phyloP scores from a whole-genome alignment of 2,329 filamentous ascomycete genomes.

The Venturia effusa region DNA sequence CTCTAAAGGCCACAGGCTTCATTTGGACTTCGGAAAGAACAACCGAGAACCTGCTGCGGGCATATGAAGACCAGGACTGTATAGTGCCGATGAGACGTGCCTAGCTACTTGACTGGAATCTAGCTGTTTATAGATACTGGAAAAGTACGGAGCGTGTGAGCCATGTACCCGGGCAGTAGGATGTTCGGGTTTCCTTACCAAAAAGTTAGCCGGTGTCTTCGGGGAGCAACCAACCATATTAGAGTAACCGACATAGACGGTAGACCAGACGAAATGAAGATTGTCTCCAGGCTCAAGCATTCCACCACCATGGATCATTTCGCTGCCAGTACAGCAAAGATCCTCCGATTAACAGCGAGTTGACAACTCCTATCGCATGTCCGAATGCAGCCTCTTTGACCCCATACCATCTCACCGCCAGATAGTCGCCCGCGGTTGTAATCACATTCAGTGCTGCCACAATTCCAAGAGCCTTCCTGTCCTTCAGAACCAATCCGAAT shows the following conservation, averaged over 20 bases:
- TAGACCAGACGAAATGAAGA: background rate
- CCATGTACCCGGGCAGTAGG: too few relatives aligned
- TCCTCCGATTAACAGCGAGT: slow-evolving; percentile 18
- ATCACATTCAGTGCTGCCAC: slow-evolving; percentile 18
- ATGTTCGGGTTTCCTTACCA: too few relatives aligned
- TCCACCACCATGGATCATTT: slow-evolving; percentile 15
- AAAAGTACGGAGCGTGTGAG: too few relatives aligned
- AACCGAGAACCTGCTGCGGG: too few relatives aligned
- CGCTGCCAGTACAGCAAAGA: slow-evolving; percentile 21
- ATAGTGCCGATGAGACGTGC: too few relatives aligned
- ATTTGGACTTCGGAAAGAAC: too few relatives aligned
- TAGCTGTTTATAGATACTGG: too few relatives aligned
- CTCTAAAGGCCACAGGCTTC: too few relatives aligned
- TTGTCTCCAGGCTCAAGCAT: background rate
- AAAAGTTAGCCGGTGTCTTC: too few relatives aligned
- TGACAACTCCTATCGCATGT: slow-evolving; percentile 21
- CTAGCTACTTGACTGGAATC: too few relatives aligned
- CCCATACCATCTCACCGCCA: slow-evolving; percentile 21
- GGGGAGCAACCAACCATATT: background rate
- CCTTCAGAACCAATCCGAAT: slow-evolving; percentile 21
- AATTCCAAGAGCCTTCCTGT: slow-evolving; percentile 21
- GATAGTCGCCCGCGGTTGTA: slow-evolving; percentile 20
- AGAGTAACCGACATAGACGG: too few relatives aligned
- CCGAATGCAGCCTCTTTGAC: slow-evolving; percentile 17
- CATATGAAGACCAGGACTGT: too few relatives aligned